Evolutionary conservation across 345 rosid species (phyloP).

Genomic region (Gossypium turneri): DNA sequence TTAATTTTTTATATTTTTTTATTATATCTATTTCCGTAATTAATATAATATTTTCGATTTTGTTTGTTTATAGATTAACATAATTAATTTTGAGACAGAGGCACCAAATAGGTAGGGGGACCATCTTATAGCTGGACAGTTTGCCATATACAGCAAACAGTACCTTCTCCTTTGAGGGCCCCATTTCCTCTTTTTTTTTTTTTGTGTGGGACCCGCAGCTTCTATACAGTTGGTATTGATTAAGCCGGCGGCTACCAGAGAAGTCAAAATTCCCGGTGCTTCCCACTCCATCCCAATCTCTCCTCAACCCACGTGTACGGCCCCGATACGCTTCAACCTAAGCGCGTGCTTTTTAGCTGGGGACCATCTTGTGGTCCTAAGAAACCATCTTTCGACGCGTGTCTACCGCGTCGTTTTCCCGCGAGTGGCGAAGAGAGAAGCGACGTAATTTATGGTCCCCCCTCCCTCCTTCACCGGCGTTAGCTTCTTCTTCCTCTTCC

Average conservation of each 20-base stretch:
- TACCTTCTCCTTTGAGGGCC: background rate
- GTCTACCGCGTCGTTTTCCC: conserved; percentile 35
- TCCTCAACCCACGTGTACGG: conserved; percentile 45
- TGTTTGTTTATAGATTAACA: too few species aligned
- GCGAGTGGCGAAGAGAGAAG: conserved; percentile 41
- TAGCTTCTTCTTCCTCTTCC: too few species aligned
- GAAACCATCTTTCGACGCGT: conserved; percentile 34
- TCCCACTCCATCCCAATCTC: conserved; percentile 19
- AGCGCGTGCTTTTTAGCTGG: conserved; percentile 39
- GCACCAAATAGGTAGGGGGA: background rate
- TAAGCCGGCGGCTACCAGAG: conserved; percentile 92
- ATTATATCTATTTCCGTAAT: too few species aligned
- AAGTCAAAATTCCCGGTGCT: conserved; percentile 54
- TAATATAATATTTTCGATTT: too few species aligned
- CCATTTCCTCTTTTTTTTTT: background rate
- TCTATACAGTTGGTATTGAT: conserved; percentile 26
- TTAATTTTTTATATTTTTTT: too few species aligned
- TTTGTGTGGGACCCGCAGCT: conserved; percentile 25
- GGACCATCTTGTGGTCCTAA: conserved; percentile 59
- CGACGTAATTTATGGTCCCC: conserved; percentile 53
- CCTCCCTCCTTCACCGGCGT: too few species aligned
- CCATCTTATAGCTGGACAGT: conserved; percentile 32
- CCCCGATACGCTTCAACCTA: conserved; percentile 26
- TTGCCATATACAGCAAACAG: conserved; percentile 38
- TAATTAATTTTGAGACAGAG: background rate